Conservation (phyloP, 2,329 filamentous ascomycete species). For the Fusarium coffeatum region DNA sequence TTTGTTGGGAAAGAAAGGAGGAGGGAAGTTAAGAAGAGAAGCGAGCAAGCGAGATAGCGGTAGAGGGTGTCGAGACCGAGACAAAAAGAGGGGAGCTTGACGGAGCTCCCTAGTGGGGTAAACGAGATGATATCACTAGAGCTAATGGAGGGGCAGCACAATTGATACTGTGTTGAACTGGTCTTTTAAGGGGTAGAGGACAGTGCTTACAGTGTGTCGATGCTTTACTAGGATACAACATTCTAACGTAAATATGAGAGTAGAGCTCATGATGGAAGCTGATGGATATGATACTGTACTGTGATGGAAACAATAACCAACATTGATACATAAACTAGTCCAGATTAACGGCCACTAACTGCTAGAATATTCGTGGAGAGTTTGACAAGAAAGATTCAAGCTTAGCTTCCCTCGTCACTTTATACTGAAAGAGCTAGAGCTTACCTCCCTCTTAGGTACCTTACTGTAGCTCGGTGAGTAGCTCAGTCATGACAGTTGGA, state of each 20-base stretch:
- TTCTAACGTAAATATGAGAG: constrained; percentile 19
- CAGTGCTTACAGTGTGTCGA: constrained; percentile 21
- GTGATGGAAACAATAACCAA: not conserved
- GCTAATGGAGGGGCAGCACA: constrained; percentile 44
- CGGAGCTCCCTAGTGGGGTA: constrained; percentile 46
- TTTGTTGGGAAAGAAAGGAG: constrained; percentile 34
- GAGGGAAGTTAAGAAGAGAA: constrained; percentile 17
- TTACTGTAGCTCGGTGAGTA: not conserved
- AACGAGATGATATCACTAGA: constrained; percentile 46
- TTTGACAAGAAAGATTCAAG: not conserved
- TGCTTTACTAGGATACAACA: constrained; percentile 18
- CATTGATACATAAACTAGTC: not conserved
- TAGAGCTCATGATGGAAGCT: constrained; percentile 22
- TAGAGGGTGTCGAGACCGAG: constrained; percentile 25
- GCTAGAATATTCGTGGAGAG: not conserved
- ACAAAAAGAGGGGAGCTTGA: constrained; percentile 47
- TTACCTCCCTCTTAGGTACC: too few relatives aligned
- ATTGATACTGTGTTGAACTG: constrained; percentile 37
- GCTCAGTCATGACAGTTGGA: constrained; percentile 10
- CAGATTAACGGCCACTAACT: not conserved
- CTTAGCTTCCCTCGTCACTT: not conserved
- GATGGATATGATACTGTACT: not conserved
- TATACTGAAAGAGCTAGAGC: not conserved
- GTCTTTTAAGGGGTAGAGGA: accelerated
- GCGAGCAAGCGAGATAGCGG: constrained; percentile 13